Evolutionary conservation across 768 basidiomycete genomes (phyloP).

Genomic region (Coprinopsis strossmayeri): DNA sequence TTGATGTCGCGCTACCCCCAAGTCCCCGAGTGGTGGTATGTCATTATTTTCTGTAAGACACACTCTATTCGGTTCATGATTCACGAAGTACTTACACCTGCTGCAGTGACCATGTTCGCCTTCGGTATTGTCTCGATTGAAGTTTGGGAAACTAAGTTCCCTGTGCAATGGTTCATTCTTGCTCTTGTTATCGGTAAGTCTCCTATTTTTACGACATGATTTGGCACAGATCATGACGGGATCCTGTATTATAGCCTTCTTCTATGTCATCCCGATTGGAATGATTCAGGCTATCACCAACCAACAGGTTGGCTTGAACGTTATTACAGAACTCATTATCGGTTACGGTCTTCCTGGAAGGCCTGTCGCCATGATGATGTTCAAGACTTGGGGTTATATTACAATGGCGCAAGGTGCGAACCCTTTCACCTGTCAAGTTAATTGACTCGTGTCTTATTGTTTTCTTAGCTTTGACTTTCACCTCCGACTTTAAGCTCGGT

Average conservation of each 20-base stretch:
- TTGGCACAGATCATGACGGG: not conserved
- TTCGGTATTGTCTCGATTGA: constrained; percentile 67
- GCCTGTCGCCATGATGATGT: constrained; percentile 80
- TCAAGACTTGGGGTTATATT: constrained; percentile 79
- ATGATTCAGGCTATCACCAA: constrained; percentile 73
- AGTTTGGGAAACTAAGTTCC: constrained; percentile 66
- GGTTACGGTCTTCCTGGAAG: constrained; percentile 75
- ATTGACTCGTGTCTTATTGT: no score
- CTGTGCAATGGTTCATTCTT: constrained; percentile 61
- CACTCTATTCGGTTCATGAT: constrained; percentile 17
- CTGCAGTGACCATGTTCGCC: constrained; percentile 51
- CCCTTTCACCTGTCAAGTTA: no score
- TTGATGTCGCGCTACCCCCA: constrained; percentile 73
- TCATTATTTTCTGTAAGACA: constrained; percentile 49
- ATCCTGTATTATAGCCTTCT: constrained; percentile 30
- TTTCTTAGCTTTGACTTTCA: constrained; percentile 53
- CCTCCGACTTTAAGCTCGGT: constrained; percentile 73
- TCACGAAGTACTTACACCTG: constrained; percentile 1
- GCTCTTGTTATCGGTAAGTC: constrained; percentile 52
- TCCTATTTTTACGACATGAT: not conserved
- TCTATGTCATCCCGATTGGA: constrained; percentile 68
- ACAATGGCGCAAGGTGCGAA: constrained; percentile 47
- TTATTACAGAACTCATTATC: constrained; percentile 76
- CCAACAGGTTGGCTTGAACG: constrained; percentile 67
- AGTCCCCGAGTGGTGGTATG: constrained; percentile 85